Base-by-base conservation (phyloP, 345 rosid genomes). In the Eucalyptus erythrocorys region DNA sequence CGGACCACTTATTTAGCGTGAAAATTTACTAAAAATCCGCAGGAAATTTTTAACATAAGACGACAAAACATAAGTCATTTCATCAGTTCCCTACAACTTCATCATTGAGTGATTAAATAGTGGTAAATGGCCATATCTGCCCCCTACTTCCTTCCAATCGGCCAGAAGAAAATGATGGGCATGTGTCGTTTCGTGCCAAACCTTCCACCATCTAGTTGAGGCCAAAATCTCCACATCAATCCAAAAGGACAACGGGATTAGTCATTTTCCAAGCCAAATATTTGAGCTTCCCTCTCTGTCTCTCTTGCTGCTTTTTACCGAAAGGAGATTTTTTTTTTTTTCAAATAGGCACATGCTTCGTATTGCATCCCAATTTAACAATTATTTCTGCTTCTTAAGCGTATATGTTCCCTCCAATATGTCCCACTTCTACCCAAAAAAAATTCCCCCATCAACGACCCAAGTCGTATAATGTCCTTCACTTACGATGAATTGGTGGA, bases 191-290 rank as follows among this genome's bases (percentile, higher is more conserved):
- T 64, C 24, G 34, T 87, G 2, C 45, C 61, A 86, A 47, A 27
- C 42, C 61, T 50, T 37, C 49, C 59, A 53, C 43, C 87, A 85
- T 85, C 64, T 86, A 80, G 81, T 55, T 64, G 88, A 88, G 76
- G 89, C 91, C 91, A 91, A 91, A 89, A 87, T 90, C 57, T 88
- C 57, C 87, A 64, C 92, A 88, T 90, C 87, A 87, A 89, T 86
- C 87, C 68, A 86, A 89, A 90, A 64, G 87, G 93, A 93, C 93
- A 89, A 89, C 89, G 68, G 90, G 90, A 87, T 88, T 40, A 84
- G 91, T 94, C 94, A 89, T 87, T 92, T 50, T 93, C 94, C 50
- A 64, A 59, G 53, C 90, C 93, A 89, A 89, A n/a, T 87, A 80
- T 82, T 87, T 55, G 32, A 53, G 86, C 37, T 19, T 32, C 48